phyloP scores from a whole-genome alignment of 345 rosid genomes.

The Erysimum cheiranthoides region DNA sequence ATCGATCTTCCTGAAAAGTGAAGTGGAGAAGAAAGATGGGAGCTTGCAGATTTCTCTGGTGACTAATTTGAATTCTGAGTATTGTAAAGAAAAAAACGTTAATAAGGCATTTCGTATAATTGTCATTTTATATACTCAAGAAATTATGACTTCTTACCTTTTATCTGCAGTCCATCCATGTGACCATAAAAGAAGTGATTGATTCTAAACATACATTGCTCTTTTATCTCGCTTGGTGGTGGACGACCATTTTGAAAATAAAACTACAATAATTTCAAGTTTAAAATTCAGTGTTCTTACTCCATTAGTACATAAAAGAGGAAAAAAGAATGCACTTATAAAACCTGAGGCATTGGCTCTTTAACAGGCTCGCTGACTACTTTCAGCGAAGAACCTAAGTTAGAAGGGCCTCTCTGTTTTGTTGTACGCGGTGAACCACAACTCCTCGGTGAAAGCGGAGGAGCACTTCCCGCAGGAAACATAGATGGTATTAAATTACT shows the following conservation, averaged over 20 bases:
- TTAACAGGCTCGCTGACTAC: conserved; percentile 75
- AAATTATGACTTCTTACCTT: conserved; percentile 51
- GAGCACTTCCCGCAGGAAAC: conserved; percentile 95
- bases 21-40: conserved; percentile 82
- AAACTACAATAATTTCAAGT: conserved; percentile 64
- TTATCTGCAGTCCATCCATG: conserved; percentile 67
- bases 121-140: background rate
- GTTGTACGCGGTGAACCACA: conserved; percentile 86
- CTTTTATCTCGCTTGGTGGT: conserved; percentile 75
- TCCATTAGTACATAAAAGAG: background rate
- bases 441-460: conserved; percentile 98
- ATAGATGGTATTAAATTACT: conserved; percentile 82
- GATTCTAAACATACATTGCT: conserved; percentile 67
- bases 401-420: conserved; percentile 74
- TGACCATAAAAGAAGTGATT: conserved; percentile 76
- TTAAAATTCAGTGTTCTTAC: conserved; percentile 1
- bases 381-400: conserved; percentile 86
- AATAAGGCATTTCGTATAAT: conserved; percentile 18
- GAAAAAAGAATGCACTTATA: conserved; percentile 1
- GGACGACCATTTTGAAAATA: conserved; percentile 92
- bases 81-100: background rate
- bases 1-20: conserved; percentile 80
- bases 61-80: conserved; percentile 65
- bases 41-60: conserved; percentile 92
- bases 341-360: conserved; percentile 94